A percentile compares a stretch with the other conserved stretches of the same genome.
Conservation (phyloP, 2,329 filamentous ascomycete species). For the Fusarium avenaceum region DNA sequence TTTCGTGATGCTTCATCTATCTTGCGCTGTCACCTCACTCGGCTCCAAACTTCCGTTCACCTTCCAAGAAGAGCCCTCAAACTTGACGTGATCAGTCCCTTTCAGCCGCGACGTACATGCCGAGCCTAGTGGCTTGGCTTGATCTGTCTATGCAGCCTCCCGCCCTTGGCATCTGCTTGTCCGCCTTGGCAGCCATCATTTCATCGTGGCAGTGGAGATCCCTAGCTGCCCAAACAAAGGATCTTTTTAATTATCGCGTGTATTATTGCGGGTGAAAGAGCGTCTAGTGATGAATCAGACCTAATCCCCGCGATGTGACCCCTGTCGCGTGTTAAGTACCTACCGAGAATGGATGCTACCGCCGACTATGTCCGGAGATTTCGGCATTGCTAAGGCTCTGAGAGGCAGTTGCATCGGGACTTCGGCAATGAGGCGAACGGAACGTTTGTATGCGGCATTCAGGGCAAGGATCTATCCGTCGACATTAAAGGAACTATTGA, state of each 20-base stretch:
- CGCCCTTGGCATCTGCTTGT: constrained; percentile 36
- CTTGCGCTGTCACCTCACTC: constrained; percentile 8
- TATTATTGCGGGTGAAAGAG: background rate
- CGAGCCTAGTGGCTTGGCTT: constrained; percentile 8
- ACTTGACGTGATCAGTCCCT: constrained; percentile 5
- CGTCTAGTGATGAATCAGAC: constrained; percentile 9
- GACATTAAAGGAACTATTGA: constrained; percentile 11
- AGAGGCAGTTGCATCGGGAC: constrained; percentile 30
- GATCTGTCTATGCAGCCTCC: constrained; percentile 29
- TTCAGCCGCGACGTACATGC: constrained; percentile 8
- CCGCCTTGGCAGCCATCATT: constrained; percentile 3
- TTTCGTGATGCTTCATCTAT: constrained; percentile 14
- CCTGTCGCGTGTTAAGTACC: constrained; percentile 8
- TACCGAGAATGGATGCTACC: constrained; percentile 29
- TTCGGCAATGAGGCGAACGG: constrained; percentile 21
- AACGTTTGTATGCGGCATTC: constrained; percentile 12
- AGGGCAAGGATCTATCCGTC: constrained; percentile 6
- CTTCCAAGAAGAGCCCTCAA: constrained; percentile 21
- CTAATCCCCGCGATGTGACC: background rate
- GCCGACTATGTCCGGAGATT: constrained; percentile 33
- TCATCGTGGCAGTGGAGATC: background rate
- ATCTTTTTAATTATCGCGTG: background rate
- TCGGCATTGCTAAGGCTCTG: constrained; percentile 33
- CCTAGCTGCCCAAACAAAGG: constrained; percentile 5
- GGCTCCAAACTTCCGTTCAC: constrained; percentile 24